Evolutionary conservation across 23 red algal genomes (phyloP), one percentile per base, ranked within the genome.

Genomic region (Pyropia yezoensis): DNA sequence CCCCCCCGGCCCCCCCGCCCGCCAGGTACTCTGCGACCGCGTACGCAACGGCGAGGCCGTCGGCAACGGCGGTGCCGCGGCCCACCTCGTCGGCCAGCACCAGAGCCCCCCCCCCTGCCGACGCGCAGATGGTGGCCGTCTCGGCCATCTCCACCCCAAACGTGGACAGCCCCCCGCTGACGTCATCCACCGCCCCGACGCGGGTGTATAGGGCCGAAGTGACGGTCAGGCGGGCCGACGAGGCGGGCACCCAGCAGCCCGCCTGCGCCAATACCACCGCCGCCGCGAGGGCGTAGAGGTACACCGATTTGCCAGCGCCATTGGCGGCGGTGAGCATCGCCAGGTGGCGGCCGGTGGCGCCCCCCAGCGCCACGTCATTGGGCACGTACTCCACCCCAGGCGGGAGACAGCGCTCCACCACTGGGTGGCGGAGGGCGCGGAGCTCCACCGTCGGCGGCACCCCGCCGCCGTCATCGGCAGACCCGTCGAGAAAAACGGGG

Each of bases 101-200:
- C 39, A 96, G 77, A n/a, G 85, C 85, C 18, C 45, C 15, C 14
- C 52, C 54, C 13, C 85, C 75, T 20, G 74, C 84, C 28, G 82
- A 58, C 18, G 80, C 66, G 54, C 90, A 52, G 39, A 96, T 96
- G 54, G 57, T 75, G 49, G 84, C 83, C 49, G 92, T 96, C 55
- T 96, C 92, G 14, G 79, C 69, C 86, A 96, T 89, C 69, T 96
- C 92, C 27, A 96, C 85, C 59, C 85, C 75, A 71, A 96, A 96
- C 32, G 92, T 96, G 50, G 76, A 83, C 69, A 82, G 78, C 27
- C 83, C 92, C 11, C 72, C 72, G 17, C 76, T 72, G 20, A 96
- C 56, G 60, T 96, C 86, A 69, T 96, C 92, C 18, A 87, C 79
- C 29, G 92, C 92, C 3, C 92, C 92, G 19, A 96, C 86, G 20